Evolutionary conservation across 352 stramenopile species (phyloP), one percentile per base, ranked within the genome.

Genomic region (Globisporangium paroecandrum): DNA sequence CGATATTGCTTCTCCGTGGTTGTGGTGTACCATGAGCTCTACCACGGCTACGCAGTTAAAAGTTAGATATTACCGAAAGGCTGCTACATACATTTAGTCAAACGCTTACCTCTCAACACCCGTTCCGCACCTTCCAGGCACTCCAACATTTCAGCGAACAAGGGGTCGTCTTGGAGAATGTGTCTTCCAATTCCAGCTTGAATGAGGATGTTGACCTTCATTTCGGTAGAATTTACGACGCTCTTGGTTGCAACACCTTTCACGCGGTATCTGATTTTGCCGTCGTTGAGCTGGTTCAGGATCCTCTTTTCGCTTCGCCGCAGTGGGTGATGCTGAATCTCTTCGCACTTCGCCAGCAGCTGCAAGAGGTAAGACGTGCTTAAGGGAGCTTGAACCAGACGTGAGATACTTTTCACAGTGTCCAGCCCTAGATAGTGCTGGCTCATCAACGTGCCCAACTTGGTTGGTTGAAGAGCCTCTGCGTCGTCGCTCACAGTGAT

Each of bases 371-470:
- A 58, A 3, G 65, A 57, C n/a, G 68, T 68, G 12, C 58, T 74
- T 43, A 22, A 36, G 3, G 29, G 34, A 1, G 20, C 43, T 25
- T 70, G 41, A 20, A 25, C 58, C 3, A 76, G 41, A 20, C 60
- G 70, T 13, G 83, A 60, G 9, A 96, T 81, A 1, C 47, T 57
- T 67, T 82, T 80, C 81, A 94, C 90, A 5, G 84, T 76, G 18
- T 80, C 64, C 51, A 89, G 83, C 20, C 77, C 68, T 9, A 97
- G 65, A 34, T 87, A 81, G 47, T 86, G 76, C 55, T 81, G 70
- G 64, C 78, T 89, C 88, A 97, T 96, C 6, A 95, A 76, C 27
- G 75, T 66, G 18, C 77, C 82, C 29, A 74, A 68, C 47, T 65
- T 46, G 12, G 75, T 73, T 47, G 83, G 72, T 25, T 62, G 1